phyloP scores from a whole-genome alignment of 208 protist species.

The Vickermania spadyakhi region DNA sequence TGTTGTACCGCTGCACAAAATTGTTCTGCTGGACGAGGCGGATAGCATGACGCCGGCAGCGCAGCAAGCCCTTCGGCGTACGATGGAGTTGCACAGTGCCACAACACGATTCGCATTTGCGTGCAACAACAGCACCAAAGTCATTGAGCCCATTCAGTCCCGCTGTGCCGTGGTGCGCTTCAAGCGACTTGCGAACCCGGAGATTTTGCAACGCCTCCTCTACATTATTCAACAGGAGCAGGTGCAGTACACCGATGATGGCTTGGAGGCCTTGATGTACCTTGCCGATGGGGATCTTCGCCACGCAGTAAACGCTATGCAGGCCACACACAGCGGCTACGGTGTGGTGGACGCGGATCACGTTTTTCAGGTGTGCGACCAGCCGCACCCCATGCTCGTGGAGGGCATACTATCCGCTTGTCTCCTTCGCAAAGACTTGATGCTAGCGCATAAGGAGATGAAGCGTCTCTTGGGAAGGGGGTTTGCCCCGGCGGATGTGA shows the following conservation, averaged over 20 bases:
- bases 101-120: conserved; percentile 98
- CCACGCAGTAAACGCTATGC: conserved; percentile 97
- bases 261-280: conserved; percentile 97
- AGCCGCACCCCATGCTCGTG: conserved; percentile 95
- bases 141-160: conserved; percentile 99
- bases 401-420: conserved; percentile 87
- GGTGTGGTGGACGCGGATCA: conserved; percentile 94
- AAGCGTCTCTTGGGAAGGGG: conserved; percentile 77
- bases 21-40: conserved; percentile 99
- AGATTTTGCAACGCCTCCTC: conserved; percentile 91
- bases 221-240: conserved; percentile 90
- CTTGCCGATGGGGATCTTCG: conserved; percentile 97
- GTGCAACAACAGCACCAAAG: conserved; percentile 98
- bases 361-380: conserved; percentile 99
- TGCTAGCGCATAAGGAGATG: conserved; percentile 72
- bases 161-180: conserved; percentile 88
- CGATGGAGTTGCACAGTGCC: conserved; percentile 97
- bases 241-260: conserved; percentile 90
- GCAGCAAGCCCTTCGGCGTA: conserved; percentile 97
- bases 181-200: conserved; percentile 69
- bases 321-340: conserved; percentile 95
- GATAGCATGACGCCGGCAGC: conserved; percentile 98
- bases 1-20: conserved; percentile 90
- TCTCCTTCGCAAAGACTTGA: conserved; percentile 61
- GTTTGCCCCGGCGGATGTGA: conserved; percentile 95